These are phyloP conservation scores for Cytospora piceicola DNA, from an alignment of 2,329 filamentous ascomycete genomes.

Conservation along the genomic window DNA sequence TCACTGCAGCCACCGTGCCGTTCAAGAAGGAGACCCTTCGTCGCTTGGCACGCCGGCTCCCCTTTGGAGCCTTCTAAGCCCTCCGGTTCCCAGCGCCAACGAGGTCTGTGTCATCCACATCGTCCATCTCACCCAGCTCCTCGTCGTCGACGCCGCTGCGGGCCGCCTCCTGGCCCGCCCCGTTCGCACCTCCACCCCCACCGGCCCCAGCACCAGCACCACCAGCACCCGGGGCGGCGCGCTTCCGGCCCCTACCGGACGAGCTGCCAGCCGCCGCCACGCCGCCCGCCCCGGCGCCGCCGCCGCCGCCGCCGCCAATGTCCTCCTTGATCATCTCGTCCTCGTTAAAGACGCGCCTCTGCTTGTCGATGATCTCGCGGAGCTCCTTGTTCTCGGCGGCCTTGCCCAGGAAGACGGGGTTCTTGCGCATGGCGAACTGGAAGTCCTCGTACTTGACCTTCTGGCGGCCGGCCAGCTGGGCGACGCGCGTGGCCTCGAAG, in stretches of 20 bases:
- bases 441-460: conserved; percentile 99
- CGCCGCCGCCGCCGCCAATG: conserved; percentile 18
- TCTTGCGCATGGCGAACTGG: conserved; percentile 87
- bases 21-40: conserved; percentile 11
- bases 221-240: conserved; percentile 11
- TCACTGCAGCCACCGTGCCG: background rate
- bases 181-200: conserved; percentile 11
- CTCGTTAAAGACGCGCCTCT: conserved; percentile 74
- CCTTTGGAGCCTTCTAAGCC: conserved; percentile 18
- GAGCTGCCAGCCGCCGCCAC: conserved; percentile 7
- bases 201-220: background rate
- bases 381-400: conserved; percentile 89
- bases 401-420: conserved; percentile 82
- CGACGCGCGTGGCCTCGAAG: conserved; percentile 84
- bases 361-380: conserved; percentile 83
- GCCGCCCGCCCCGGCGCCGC: conserved; percentile 3
- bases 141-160: conserved; percentile 28
- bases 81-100: conserved; percentile 25
- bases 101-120: conserved; percentile 27
- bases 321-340: conserved; percentile 51
- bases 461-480: conserved; percentile 83
- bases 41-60: conserved; percentile 12
- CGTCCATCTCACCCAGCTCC: conserved; percentile 31
- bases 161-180: conserved; percentile 1
- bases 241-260: conserved; percentile 22